Conservation (phyloP, 345 rosid species). For the Theobroma cacao region DNA sequence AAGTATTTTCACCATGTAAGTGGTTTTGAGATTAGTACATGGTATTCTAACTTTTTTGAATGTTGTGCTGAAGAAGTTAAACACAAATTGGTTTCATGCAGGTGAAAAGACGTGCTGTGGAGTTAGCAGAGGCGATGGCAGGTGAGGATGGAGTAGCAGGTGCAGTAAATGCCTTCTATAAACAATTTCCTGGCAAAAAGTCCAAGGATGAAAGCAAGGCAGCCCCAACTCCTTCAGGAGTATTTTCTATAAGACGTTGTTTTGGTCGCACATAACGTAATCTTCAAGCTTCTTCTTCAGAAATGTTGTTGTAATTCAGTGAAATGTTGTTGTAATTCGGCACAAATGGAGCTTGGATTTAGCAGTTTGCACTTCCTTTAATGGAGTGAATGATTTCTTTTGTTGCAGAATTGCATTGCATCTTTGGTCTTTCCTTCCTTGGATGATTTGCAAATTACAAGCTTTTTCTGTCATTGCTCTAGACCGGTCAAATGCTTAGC, state of each 20-base stretch:
- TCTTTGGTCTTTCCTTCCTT: no score
- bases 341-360: no score
- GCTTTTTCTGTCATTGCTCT: no score
- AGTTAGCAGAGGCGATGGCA: constrained; percentile 44
- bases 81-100: not conserved
- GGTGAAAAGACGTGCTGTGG: constrained; percentile 26
- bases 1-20: no score
- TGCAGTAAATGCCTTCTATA: constrained; percentile 54
- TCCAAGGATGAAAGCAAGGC: not conserved
- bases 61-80: not conserved
- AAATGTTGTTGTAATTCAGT: not conserved
- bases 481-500: no score
- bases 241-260: constrained; percentile 28
- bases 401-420: no score
- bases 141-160: constrained; percentile 55
- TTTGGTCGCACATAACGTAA: constrained; percentile 24
- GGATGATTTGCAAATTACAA: no score
- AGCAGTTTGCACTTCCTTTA: no score
- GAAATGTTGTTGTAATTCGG: not conserved
- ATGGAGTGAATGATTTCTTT: no score
- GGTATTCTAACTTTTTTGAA: not conserved
- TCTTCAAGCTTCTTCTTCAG: not conserved
- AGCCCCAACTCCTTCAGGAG: constrained; percentile 4
- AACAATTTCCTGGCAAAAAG: constrained; percentile 34
- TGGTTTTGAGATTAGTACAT: not conserved